Base-by-base conservation (phyloP, 352 stramenopile species). In the Blastocystis sp. region DNA sequence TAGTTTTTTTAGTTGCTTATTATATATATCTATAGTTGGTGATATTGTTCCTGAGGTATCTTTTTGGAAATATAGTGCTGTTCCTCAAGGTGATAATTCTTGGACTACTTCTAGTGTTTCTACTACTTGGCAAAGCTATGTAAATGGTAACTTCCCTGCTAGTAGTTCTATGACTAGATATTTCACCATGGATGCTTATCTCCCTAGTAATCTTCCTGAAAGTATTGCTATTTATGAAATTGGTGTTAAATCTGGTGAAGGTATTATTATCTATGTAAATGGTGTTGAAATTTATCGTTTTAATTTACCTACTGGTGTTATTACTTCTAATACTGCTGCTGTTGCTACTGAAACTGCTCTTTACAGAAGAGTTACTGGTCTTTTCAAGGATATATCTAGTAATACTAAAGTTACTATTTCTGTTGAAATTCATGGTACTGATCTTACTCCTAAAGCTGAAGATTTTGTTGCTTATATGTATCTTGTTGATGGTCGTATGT, bases 221-320 rank as follows among this genome's bases (percentile, higher is more conserved):
- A n/a, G n/a, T n/a, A n/a, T n/a, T n/a, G 27, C 52, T 4, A 35
- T 62, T 62, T 40, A 37, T 30, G 52, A 62, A 24, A 28, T 52
- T 9, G 34, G 24, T 18, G 35, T 62, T n/a, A 54, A 37, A 27
- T 54, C 25, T 13, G 18, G 27, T 16, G 33, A 41, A 19, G 52
- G 52, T 24, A 54, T 62, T 34, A 62, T 62, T 30, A 39, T 62
- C 13, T 52, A 62, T 21, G 10, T 62, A 24, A 62, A 62, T 32
- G 52, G 52, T n/a, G 35, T 19, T 2, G 52, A 62, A 34, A 27
- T 48, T 18, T 42, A 62, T 18, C 52, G 52, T 25, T 37, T 62
- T 13, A 62, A 62, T 25, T 42, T 62, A 23, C 52, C 52, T 11
- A n/a, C 46, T n/a, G 9, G 21, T 23, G 37, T 62, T 3, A 24